A percentile compares a stretch with the other conserved stretches of the same genome.
Evolutionary conservation across 257 asterid genomes (phyloP).

Genomic region (Scutellaria barbata): DNA sequence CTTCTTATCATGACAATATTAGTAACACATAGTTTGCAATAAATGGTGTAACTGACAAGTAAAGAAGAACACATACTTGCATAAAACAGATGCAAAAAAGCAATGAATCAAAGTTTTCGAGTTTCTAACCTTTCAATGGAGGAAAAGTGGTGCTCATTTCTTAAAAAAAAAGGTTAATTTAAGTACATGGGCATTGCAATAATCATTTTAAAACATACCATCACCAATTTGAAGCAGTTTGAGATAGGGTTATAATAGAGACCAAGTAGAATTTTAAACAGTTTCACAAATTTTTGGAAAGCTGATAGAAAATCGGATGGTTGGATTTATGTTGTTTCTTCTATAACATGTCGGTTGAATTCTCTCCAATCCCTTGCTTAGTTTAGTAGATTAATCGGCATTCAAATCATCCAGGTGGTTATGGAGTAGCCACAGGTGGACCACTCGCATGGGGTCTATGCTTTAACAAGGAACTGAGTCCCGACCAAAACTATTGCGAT

Average conservation of each 20-base stretch:
- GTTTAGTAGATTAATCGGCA: slow-evolving; percentile 11
- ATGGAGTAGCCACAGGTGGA: slow-evolving; percentile 93
- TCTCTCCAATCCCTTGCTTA: neutral
- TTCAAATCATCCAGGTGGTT: slow-evolving; percentile 70
- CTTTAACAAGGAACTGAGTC: slow-evolving; percentile 74
- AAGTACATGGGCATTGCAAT: neutral
- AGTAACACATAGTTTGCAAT: neutral
- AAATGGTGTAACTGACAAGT: neutral
- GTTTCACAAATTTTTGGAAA: no score
- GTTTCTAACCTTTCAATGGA: neutral
- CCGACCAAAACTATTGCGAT: slow-evolving; percentile 57
- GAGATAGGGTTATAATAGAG: neutral
- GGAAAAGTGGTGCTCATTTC: neutral
- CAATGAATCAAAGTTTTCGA: neutral
- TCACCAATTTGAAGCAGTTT: neutral
- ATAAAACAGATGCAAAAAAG: neutral
- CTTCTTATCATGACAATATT: neutral
- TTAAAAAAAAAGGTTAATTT: neutral
- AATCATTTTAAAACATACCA: neutral
- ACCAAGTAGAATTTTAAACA: neutral
- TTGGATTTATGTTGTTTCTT: neutral
- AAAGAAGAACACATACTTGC: no score
- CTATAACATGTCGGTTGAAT: neutral
- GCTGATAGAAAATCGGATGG: neutral
- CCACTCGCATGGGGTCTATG: slow-evolving; percentile 96